These are phyloP conservation scores for Acacia confusa DNA, from an alignment of 306 rosid genomes.

Conservation along the genomic window DNA sequence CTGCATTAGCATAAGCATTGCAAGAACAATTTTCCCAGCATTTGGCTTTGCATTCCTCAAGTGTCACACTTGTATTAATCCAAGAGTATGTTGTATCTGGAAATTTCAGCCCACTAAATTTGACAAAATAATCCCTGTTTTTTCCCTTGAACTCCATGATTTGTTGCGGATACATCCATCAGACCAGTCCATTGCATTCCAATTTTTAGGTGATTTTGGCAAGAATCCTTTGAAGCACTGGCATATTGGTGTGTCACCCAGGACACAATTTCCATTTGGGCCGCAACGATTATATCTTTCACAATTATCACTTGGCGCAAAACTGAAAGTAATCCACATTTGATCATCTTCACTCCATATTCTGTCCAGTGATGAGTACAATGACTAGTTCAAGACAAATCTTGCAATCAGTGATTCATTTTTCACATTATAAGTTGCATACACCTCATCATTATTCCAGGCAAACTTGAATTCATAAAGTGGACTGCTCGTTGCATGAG, in stretches of 20 bases:
- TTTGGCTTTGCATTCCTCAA: constrained; percentile 8
- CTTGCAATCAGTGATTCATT: background rate
- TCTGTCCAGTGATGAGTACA: background rate
- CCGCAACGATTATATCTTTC: background rate
- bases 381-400: background rate
- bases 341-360: background rate
- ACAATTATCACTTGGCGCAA: background rate
- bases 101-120: background rate
- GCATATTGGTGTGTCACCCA: background rate
- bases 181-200: background rate
- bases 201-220: background rate
- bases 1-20: constrained; percentile 32
- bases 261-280: background rate
- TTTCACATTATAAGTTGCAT: accelerated
- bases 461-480: background rate
- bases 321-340: background rate
- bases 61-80: constrained; percentile 5
- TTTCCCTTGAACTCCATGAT: background rate
- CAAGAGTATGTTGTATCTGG: constrained; percentile 33
- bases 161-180: background rate
- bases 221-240: background rate
- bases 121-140: background rate
- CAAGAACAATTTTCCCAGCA: constrained; percentile 31
- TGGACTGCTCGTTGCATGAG: background rate
- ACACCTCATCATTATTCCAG: background rate